Base-by-base conservation (phyloP, 202 grass and related monocot species). In the Carex arenaria region DNA sequence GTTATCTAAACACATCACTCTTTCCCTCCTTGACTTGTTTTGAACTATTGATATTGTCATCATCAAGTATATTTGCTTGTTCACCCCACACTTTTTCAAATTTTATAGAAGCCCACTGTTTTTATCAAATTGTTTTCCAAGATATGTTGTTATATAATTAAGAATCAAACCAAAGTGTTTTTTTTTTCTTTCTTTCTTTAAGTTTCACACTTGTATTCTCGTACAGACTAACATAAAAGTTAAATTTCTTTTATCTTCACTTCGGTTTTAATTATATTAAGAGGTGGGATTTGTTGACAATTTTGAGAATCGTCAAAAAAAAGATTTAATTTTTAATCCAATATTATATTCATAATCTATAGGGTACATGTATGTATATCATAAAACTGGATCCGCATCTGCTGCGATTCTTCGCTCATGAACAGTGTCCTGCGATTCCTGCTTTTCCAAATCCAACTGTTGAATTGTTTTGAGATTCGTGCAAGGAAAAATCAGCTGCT, bases 1-100 rank as follows among this genome's bases (percentile, higher is more conserved):
- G 15, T 77, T 78, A 54, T 17, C 30, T 47, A 55, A 78, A 59
- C 9, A 60, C 73, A 31, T 20, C 52, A 57, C 8, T 19, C 22
- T 78, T 78, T 78, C 73, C 73, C 53, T 57, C 73, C 53, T 34
- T 78, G 28, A 38, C 72, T 76, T 7, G 72, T 76, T 36, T 12
- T 78, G 53, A 15, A 12, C 53, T 28, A 11, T 36, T 78, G 23
- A 77, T 20, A 59, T 78, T 34, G 51, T 10, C 52, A 77, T 57
- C 52, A 36, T 30, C 18, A 20, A n/a, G 4, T 36, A 38, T 40
- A 3, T 78, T 77, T 38, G 53, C 53, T 57, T 19, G 28, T 34
- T 3, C 11, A 78, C 30, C 73, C 73, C 43, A 9, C 4, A 10
- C 0, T 11, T 78, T 59, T 57, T 78, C 15, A 57, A 60, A 5